Percentiles rank a stretch among this genome's conserved stretches.
phyloP scores from a whole-genome alignment of 441 rosid species.

The Brassica hybrid region DNA sequence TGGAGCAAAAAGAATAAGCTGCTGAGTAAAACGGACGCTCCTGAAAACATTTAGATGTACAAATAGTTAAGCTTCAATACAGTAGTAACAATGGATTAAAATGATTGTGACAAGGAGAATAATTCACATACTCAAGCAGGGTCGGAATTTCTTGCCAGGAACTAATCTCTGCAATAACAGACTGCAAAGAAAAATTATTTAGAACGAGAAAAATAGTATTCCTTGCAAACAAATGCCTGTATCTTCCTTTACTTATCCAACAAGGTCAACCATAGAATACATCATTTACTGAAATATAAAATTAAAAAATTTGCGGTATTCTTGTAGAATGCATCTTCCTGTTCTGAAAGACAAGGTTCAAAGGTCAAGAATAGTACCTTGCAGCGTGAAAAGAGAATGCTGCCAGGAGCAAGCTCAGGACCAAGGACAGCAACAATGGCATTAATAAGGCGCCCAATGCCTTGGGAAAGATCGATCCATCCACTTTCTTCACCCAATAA shows the following conservation, averaged over 20 bases:
- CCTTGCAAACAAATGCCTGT: conserved; percentile 23
- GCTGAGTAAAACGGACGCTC: conserved; percentile 98
- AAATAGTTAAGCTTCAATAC: not conserved
- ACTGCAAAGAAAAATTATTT: conserved; percentile 54
- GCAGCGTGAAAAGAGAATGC: conserved; percentile 99
- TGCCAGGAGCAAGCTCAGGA: conserved; percentile 98
- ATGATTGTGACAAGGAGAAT: conserved; percentile 16
- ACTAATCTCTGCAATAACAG: conserved; percentile 97
- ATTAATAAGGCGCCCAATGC: conserved; percentile 94
- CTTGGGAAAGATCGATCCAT: conserved; percentile 90
- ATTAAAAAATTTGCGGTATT: conserved; percentile 8
- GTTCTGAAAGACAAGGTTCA: conserved; percentile 15
- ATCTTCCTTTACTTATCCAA: conserved; percentile 23
- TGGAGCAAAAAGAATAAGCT: conserved; percentile 98
- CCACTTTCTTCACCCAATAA: conserved; percentile 96
- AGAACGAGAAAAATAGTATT: conserved; percentile 31
- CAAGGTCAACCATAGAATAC: conserved; percentile 24
- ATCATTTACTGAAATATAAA: conserved; percentile 12
- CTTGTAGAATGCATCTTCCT: conserved; percentile 22
- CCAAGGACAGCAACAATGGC: conserved; percentile 99
- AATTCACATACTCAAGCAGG: conserved; percentile 83
- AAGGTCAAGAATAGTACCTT: conserved; percentile 63
- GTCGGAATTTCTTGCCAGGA: conserved; percentile 93
- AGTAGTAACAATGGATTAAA: conserved; percentile 21
- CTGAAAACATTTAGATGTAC: conserved; percentile 51